Base-by-base conservation (phyloP, 345 rosid species). In the Leavenworthia alabamica region DNA sequence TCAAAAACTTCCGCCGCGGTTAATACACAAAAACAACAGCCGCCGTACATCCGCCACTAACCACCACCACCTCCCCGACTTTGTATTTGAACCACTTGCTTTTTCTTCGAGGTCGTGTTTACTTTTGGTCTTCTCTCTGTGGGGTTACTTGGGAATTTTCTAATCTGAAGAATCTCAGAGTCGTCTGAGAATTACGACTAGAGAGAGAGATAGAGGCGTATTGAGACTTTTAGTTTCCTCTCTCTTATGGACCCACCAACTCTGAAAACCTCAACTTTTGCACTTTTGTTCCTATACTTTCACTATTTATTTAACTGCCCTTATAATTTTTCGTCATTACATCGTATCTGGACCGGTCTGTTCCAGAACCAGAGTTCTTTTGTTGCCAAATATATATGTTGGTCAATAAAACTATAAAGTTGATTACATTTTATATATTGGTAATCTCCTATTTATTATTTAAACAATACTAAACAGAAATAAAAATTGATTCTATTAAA, bases 91-190 rank as follows among this genome's bases (percentile, higher is more conserved):
- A 35, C 59, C 39, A 58, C 52, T 59, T 29, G 64, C 13, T 66
- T 56, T 45, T 13, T 57, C 68, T 23, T 59, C 61, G 22, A 15
- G 52, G 10, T 17, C 42, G 50, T 63, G 58, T 54, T 62, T 70
- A 70, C 68, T 70, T 70, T 68, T 40, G 11, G 1, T 54, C 6
- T 35, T 7, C n/a, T 65, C 17, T 67, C 44, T 68, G 73, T 68
- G 61, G 72, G 60, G 28, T 59, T 7, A 41, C 37, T 68, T 54
- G 70, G 60, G 45, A 31, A 14, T 48, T 24, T 24, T 58, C 40
- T 41, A 3, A 3, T 54, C 33, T 62, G 20, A 17, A 47, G 57
- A 54, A 54, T 70, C 68, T 36, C 9, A 42, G 44, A 53, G 56
- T 52, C 51, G 40, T 16, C 36, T 26, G 54, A 68, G 39, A 51